Base-by-base conservation (phyloP, 805 yeast genomes). In the Starmerella floris region DNA sequence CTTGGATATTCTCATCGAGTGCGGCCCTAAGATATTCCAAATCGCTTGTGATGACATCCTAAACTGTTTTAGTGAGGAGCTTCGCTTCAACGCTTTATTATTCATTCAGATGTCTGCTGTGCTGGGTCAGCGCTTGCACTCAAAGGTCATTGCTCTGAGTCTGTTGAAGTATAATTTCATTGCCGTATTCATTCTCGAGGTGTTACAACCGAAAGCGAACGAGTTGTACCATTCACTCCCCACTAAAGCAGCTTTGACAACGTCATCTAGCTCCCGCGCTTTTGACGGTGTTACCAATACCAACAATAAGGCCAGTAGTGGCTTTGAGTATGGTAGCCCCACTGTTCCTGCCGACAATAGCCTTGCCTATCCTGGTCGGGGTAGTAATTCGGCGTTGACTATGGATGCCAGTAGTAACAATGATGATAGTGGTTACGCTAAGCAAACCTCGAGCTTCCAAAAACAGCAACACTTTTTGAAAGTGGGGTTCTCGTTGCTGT, bases 41-140 rank as follows among this genome's bases (percentile, higher is more conserved):
- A 67, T 72, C 2, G 68, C 84, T 26, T 78, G 83, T 55, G 76
- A 74, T 46, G 97, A 91, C 62, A 77, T 91, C 0, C 72, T 83
- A 15, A 68, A 75, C 41, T 84, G 87, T 2, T 9, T 38, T 9
- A 91, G 81, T 51, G 91, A 88, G 1, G 65, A 79, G 1, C 71
- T 79, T 6, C 71, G 91, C 51, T 70, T 85, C 10, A 76, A 88
- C 0, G 77, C 94, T 2, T 65, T 87, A 13, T 57, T 84, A n/a
- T 63, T 87, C 13, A 59, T 91, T 48, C 94, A 84, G 52, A 68
- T 79, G 1, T 60, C 78, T 39, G 68, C 76, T 23, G 76, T 74
- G 44, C 58, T 76, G 30, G 71, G 79, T 1, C 67, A 69, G 26
- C 53, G 62, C n/a, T 66, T 67, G 19, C 66, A 72, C 33, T 65